Base-by-base conservation (phyloP, 306 rosid genomes). In the Vigna mungo region DNA sequence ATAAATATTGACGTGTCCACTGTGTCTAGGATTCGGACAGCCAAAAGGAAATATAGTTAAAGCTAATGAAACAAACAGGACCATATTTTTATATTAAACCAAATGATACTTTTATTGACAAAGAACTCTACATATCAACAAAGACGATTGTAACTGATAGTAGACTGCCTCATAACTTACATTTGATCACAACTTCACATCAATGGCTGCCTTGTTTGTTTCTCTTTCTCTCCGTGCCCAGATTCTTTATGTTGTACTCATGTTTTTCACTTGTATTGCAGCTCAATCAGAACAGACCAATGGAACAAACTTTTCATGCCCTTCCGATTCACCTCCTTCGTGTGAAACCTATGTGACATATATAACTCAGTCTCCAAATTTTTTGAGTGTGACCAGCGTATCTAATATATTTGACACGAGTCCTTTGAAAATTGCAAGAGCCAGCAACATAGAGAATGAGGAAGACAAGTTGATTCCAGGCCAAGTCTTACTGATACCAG, bases 301-400 rank as follows among this genome's bases (percentile, higher is more conserved):
- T 48, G 83, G 75, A 69, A 58, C 92, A 69, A 66, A 77, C 78
- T 90, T 86, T 49, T 56, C 90, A 46, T 94, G 98, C 84, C 65
- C 89, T n/a, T 78, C 69, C 8, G 82, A 86, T 76, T 75, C 88
- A 52, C 77, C 81, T 23, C 39, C 87, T 71, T 76, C 85, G 0
- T 94, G 98, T 61, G 71, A 84, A 17, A 73, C 97, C 0, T 94
- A 92, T n/a, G 90, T 90, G 12, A 63, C 92, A 7, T 94, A 90
- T 89, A 76, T 74, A 52, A 81, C 91, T 0, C 79, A 65, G 41
- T 56, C 93, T 72, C 93, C 92, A 11, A 79, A 79, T 1, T 80
- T 82, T 30, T 62, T 84, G 83, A 79, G 83, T 60, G 78, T 88
- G 54, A 61, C 74, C 7, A 92, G 80, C 81, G 74, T 90, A 64